A percentile compares a stretch with the other conserved stretches of the same genome.
These are phyloP conservation scores for Hydrangea macrophylla DNA, from an alignment of 148 eudicot species.

Conservation along the genomic window DNA sequence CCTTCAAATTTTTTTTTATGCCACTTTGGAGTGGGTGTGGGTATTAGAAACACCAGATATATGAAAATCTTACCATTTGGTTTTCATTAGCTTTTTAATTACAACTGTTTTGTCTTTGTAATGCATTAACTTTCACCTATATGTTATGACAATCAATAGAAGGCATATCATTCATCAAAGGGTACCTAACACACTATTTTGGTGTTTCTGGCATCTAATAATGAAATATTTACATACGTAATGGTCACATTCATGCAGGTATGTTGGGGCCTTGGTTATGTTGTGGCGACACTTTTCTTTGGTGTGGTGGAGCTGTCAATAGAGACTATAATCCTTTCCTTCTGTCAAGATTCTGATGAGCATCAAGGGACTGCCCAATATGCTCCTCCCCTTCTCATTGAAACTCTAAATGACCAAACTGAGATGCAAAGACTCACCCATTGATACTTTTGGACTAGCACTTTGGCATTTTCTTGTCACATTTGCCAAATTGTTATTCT, in stretches of 20 bases:
- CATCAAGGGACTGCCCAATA: conserved; percentile 57
- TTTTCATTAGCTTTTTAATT: too few relatives aligned
- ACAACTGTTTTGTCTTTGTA: too few relatives aligned
- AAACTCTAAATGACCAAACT: conserved; percentile 45
- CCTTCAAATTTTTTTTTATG: too few relatives aligned
- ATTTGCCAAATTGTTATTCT: background rate
- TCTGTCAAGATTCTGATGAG: conserved; percentile 56
- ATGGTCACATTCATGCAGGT: conserved; percentile 25
- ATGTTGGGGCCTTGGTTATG: conserved; percentile 51
- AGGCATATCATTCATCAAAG: too few relatives aligned
- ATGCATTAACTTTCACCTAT: too few relatives aligned
- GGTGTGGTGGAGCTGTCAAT: conserved; percentile 58
- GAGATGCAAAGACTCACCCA: conserved; percentile 53
- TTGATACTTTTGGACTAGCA: conserved; percentile 12
- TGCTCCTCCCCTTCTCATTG: conserved; percentile 59
- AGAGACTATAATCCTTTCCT: conserved; percentile 54
- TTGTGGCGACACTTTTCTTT: conserved; percentile 52
- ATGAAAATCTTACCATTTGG: too few relatives aligned
- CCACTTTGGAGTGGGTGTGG: too few relatives aligned
- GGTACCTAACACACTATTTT: background rate
- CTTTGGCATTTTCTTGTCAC: too few relatives aligned
- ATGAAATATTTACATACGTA: background rate
- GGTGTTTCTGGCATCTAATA: background rate
- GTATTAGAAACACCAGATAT: too few relatives aligned
- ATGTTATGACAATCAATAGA: too few relatives aligned